These are phyloP conservation scores for Blastobotrys elegans DNA, from an alignment of 1,139 yeast species.

Conservation along the genomic window DNA sequence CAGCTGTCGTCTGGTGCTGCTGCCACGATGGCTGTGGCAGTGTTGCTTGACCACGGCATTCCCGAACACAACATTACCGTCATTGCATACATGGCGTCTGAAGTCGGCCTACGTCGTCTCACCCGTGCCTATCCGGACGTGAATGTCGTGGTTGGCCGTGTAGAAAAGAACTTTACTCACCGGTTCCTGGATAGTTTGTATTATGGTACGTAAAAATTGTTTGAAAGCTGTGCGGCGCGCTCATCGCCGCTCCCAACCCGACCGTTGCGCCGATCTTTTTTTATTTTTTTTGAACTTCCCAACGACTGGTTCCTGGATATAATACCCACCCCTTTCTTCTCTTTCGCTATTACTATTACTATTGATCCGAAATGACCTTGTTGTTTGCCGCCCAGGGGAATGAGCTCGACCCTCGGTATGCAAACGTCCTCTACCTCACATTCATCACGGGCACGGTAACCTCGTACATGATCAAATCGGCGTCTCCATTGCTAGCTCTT, in stretches of 20 bases:
- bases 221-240: neutral
- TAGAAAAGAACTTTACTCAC: constrained; percentile 38
- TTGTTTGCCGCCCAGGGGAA: neutral
- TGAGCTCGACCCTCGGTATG: neutral
- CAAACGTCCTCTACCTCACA: neutral
- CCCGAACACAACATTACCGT: constrained; percentile 56
- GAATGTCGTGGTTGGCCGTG: constrained; percentile 62
- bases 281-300: no score
- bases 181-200: constrained; percentile 74
- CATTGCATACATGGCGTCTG: constrained; percentile 72
- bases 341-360: no score
- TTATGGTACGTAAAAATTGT: constrained; percentile 73
- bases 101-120: constrained; percentile 71
- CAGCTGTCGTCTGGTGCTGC: constrained; percentile 93
- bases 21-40: constrained; percentile 89
- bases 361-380: no score
- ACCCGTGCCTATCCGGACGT: constrained; percentile 68
- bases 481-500: constrained; percentile 1
- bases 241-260: no score
- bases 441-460: neutral
- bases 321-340: no score
- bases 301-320: no score
- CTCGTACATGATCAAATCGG: neutral
- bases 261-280: no score
- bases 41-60: constrained; percentile 78